A percentile compares a stretch with the other conserved stretches of the same genome.
Evolutionary conservation across 2,329 filamentous ascomycete genomes (phyloP).

Genomic region (Fusarium duplospermum): DNA sequence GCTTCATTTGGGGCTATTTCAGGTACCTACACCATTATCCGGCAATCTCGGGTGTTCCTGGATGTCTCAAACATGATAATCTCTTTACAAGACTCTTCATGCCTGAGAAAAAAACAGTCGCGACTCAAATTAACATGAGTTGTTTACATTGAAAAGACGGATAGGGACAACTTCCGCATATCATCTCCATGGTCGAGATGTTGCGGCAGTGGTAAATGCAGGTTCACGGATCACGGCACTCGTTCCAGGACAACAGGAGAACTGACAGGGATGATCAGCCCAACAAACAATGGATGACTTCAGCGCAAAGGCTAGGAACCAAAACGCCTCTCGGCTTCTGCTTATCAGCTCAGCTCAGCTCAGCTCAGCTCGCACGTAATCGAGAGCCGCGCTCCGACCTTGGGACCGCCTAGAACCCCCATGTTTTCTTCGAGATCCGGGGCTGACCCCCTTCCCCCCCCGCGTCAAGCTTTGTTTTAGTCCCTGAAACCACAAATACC

Average conservation of each 20-base stretch:
- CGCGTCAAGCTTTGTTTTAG: neutral
- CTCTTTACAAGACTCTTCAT: constrained; percentile 9
- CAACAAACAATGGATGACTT: neutral
- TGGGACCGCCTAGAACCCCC: neutral
- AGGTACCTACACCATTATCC: neutral
- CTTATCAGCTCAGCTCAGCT: neutral
- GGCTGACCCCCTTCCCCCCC: neutral
- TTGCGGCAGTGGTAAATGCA: neutral
- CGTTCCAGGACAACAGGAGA: neutral
- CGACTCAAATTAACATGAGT: neutral
- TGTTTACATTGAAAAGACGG: neutral
- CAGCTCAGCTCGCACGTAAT: neutral
- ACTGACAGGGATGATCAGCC: constrained; percentile 3
- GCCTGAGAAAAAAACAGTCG: neutral
- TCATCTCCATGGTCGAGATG: neutral
- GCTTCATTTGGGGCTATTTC: neutral
- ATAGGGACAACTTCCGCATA: neutral
- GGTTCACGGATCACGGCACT: neutral
- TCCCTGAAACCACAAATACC: neutral
- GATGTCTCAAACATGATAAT: constrained; percentile 21
- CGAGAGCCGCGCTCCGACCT: neutral
- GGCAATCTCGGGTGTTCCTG: constrained; percentile 16
- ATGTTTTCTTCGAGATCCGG: neutral
- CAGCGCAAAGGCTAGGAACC: neutral
- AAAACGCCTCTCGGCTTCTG: neutral